Base-by-base conservation (phyloP, 78 protist species). In the Dictyostelium capitatum region DNA sequence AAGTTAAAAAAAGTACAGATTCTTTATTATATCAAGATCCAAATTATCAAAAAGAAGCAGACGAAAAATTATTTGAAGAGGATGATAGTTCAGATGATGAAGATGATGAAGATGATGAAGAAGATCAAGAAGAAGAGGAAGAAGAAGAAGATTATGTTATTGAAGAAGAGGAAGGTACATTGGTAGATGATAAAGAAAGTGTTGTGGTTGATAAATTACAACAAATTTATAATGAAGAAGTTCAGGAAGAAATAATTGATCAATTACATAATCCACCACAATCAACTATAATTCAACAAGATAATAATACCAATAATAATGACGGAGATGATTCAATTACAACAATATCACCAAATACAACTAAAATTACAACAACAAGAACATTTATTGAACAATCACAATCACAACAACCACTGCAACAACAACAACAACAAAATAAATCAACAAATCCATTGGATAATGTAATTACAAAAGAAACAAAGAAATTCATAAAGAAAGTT, bases 1-100 rank as follows among this genome's bases (percentile, higher is more conserved):
- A 83, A 20, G 91, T 83, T 20, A 70, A 56, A 25, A 74, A 72
- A 12, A 56, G 30, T 10, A 37, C 20, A 11, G 91, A 74, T 56
- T n/a, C 53, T 15, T 30, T 15, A 19, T 23, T 83, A 4, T 83
- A 74, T 12, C 23, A 50, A 41, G 91, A 83, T 41, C 65, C 91
- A 32, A 53, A 72, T 17, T 17, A 48, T 28, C 69, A 53, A 32
- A 32, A 37, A 28, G 50, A 70, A 17, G 32, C 78, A 12, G 50
- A 70, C 23, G 70, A 62, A 62, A 62, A 62, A 62, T 62, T 62
- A 50, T 48, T 28, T 20, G 70, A 65, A 65, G 28, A 62, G 3
- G 65, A 41, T 1, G 78, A 65, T n/a, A 69, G 25, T 12, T 30
- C 41, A 10, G 89, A 81, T 19, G 53, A 15, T 0, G 57, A 41